Evolutionary conservation across 306 rosid genomes (phyloP), one percentile per base, ranked within the genome.

Genomic region (Fragaria nilgerrensis): DNA sequence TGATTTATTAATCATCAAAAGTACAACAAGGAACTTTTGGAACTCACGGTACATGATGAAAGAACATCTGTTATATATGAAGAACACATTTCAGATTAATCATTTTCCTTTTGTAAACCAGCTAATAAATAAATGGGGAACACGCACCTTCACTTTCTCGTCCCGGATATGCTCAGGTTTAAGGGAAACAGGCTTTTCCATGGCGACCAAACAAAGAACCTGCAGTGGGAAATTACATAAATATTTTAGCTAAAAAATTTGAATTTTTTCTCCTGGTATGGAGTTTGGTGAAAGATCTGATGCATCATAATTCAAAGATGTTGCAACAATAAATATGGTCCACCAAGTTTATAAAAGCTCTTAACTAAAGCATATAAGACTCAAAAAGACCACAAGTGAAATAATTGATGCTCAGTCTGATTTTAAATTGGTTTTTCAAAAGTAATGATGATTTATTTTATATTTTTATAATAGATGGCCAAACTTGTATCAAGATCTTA

Each of bases 121-220:
- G 22, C 20, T 19, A 71, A 9, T 19, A 61, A 23, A 53, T 68
- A 44, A 39, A 16, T 9, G 0, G 1, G 49, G 74, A 14, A 41
- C 80, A 71, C 87, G 27, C n/a, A 95, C 99, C 97, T 95, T 95
- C 75, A 95, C 97, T 95, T 95, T 95, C 88, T 92, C 99, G 53
- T 95, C 99, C 44, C 99, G 91, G 74, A 95, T 91, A 75, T 95
- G 85, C 90, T 95, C 99, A 15, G 99, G 97, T 77, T 79, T 95
- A 78, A 92, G 90, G 82, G 99, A 92, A 85, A 95, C 45, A 19
- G 99, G 99, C 76, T 89, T 95, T 83, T 95, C 99, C 99, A 95
- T 95, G 37, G 99, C 97, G 80, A 95, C 86, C 86, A 95, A 83
- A 85, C 99, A 95, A 71, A 95, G 88, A 78, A 92, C 89, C 99